Evolutionary conservation across 2,329 filamentous ascomycete species (phyloP).

Genomic region (Chaetomiaceae sp.): DNA sequence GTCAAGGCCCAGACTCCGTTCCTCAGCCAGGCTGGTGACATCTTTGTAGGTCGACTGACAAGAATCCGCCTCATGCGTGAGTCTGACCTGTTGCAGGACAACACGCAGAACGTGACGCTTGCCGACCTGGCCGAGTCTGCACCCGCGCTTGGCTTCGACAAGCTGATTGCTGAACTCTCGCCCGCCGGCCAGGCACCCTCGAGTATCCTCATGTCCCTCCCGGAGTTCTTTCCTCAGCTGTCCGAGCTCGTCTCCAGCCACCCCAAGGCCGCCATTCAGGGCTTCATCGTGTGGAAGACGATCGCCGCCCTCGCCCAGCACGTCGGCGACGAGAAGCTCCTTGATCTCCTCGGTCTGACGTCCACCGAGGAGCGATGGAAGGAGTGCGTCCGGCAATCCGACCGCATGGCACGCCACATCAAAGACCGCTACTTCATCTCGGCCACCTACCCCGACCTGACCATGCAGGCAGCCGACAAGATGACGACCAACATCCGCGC

Average conservation of each 20-base stretch:
- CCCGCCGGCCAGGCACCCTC: constrained; percentile 1
- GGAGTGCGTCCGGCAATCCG: constrained; percentile 48
- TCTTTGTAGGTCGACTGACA: background rate
- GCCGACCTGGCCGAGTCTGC: background rate
- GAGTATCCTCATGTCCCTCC: background rate
- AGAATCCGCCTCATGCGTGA: background rate
- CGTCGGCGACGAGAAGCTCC: constrained; percentile 44
- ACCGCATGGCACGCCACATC: constrained; percentile 57
- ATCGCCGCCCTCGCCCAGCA: constrained; percentile 52
- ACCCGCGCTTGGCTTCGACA: constrained; percentile 14
- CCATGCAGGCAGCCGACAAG: constrained; percentile 62
- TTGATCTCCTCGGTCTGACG: constrained; percentile 30
- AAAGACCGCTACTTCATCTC: constrained; percentile 68
- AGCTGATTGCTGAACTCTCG: constrained; percentile 9
- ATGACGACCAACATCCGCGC: constrained; percentile 68
- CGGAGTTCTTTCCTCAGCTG: background rate
- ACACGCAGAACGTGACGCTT: background rate
- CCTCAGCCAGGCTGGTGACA: background rate
- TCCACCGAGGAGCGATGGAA: constrained; percentile 63
- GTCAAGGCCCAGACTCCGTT: background rate
- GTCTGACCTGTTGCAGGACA: background rate
- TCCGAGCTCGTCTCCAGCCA: constrained; percentile 39
- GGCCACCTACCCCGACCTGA: constrained; percentile 61
- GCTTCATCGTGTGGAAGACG: constrained; percentile 57
- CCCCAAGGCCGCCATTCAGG: constrained; percentile 16